Conservation (phyloP, 345 rosid genomes). For the Cardamine resedifolia region DNA sequence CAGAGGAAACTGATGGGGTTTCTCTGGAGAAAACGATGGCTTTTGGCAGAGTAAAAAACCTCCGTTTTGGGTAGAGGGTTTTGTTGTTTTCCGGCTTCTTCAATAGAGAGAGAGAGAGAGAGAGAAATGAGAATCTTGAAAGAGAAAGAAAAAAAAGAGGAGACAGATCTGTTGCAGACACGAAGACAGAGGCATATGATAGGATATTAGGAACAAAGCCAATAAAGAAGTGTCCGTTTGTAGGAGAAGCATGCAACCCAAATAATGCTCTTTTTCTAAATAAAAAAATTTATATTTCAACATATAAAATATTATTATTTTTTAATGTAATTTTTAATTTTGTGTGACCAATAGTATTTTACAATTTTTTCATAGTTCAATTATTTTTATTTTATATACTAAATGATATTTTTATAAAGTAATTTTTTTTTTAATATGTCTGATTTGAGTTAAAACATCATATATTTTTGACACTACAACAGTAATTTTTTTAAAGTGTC, state of each 20-base stretch:
- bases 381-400: too few species aligned
- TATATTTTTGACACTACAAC: too few species aligned
- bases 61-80: slow-evolving; percentile 19
- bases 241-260: slow-evolving; percentile 29
- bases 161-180: slow-evolving; percentile 39
- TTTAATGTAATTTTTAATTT: too few species aligned
- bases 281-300: background rate
- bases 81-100: background rate
- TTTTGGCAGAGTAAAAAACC: slow-evolving; percentile 28
- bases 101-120: too few species aligned
- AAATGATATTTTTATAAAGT: too few species aligned
- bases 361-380: too few species aligned
- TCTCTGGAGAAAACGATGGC: slow-evolving; percentile 49
- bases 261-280: background rate
- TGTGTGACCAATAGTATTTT: too few species aligned
- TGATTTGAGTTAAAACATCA: too few species aligned
- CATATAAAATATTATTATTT: too few species aligned
- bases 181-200: slow-evolving; percentile 22
- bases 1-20: slow-evolving; percentile 41
- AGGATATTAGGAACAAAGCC: slow-evolving; percentile 40
- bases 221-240: slow-evolving; percentile 50
- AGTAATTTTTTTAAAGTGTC: background rate
- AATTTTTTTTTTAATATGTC: too few species aligned
- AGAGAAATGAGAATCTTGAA: slow-evolving; percentile 21
- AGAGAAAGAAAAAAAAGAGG: slow-evolving; percentile 9